These are phyloP conservation scores for Penicillium manginii DNA, from an alignment of 495 filamentous ascomycete genomes.

Conservation along the genomic window DNA sequence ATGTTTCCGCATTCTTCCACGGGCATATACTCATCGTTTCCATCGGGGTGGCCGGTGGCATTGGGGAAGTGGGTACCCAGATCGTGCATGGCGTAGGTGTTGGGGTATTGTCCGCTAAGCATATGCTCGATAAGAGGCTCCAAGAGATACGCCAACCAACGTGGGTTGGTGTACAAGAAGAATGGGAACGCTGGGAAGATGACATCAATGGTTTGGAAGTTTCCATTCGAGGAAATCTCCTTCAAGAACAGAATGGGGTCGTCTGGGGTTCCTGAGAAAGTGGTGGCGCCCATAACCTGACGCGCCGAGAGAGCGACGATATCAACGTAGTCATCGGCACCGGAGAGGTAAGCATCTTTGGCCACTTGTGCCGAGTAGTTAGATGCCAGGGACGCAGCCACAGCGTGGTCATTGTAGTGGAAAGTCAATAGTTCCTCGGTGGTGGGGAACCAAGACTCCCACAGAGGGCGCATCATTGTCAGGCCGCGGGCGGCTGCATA, in stretches of 20 bases:
- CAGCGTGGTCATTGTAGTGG: slow-evolving; percentile 75
- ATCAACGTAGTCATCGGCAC: slow-evolving; percentile 62
- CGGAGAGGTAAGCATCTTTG: slow-evolving; percentile 68
- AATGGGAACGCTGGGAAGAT: slow-evolving; percentile 96
- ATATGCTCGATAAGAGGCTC: slow-evolving; percentile 92
- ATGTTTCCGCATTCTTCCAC: slow-evolving; percentile 97
- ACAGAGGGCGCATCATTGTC: slow-evolving; percentile 83
- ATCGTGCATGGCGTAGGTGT: slow-evolving; percentile 92
- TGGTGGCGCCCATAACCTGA: slow-evolving; percentile 87
- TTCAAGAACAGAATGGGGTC: slow-evolving; percentile 87
- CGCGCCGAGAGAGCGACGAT: slow-evolving; percentile 89
- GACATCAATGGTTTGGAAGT: slow-evolving; percentile 95
- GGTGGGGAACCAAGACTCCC: slow-evolving; percentile 73
- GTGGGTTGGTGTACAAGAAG: slow-evolving; percentile 92
- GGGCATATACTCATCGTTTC: slow-evolving; percentile 93
- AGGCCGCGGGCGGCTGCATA: slow-evolving; percentile 82
- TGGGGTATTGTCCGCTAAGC: slow-evolving; percentile 88
- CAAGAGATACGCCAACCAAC: slow-evolving; percentile 87
- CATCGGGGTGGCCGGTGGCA: slow-evolving; percentile 85
- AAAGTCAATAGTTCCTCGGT: slow-evolving; percentile 68
- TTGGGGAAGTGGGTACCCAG: slow-evolving; percentile 89
- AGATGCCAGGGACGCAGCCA: slow-evolving; percentile 62
- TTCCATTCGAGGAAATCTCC: slow-evolving; percentile 94
- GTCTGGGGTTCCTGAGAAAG: slow-evolving; percentile 85
- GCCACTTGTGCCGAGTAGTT: slow-evolving; percentile 81